Base-by-base conservation (phyloP, 805 yeast genomes). In the Wickerhamiella dianesei region DNA sequence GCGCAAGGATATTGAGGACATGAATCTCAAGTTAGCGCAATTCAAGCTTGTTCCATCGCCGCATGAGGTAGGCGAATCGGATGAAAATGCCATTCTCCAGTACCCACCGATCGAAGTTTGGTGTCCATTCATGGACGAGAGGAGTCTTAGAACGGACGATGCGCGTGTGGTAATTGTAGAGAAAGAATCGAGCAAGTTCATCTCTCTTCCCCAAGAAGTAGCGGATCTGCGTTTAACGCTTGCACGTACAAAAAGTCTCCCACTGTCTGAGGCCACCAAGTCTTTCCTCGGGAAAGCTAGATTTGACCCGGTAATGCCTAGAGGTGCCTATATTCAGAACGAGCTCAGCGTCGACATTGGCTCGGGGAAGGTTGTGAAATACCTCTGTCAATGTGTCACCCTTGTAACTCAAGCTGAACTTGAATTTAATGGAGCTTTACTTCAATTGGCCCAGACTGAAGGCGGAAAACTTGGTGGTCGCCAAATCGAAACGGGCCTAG, bases 381-480 rank as follows among this genome's bases (percentile, higher is more conserved):
- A 77, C 56, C 61, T 66, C 43, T 74, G 72, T 51, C 65, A 72
- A 40, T 61, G 64, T 44, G 56, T 70, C 51, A 53, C 64, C n/a
- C 67, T 69, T 56, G 60, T 77, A 41, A 66, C 72, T 8, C 73
- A 72, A 49, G 56, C 73, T 35, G 71, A 69, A 44, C 65, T 74
- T 47, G 50, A 59, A n/a, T 67, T 57, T 45, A 62, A 62, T 13
- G 66, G 63, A 8, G 44, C 40, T 13, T 44, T 59, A 21, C 59
- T 74, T 17, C 76, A 74, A 50, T 65, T 67, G 45, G 64, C 71
- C 39, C 57, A 68, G 16, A 61, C 73, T 16, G 81, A 77, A 55
- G 79, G 80, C n/a, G 82, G 81, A 3, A 59, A 68, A 4, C 62
- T 74, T 41, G 80, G 80, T 12, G 82, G 82, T 1, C 63, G 77